Base-by-base conservation (phyloP, 2,329 filamentous ascomycete genomes). In the Pleomassaria siparia region DNA sequence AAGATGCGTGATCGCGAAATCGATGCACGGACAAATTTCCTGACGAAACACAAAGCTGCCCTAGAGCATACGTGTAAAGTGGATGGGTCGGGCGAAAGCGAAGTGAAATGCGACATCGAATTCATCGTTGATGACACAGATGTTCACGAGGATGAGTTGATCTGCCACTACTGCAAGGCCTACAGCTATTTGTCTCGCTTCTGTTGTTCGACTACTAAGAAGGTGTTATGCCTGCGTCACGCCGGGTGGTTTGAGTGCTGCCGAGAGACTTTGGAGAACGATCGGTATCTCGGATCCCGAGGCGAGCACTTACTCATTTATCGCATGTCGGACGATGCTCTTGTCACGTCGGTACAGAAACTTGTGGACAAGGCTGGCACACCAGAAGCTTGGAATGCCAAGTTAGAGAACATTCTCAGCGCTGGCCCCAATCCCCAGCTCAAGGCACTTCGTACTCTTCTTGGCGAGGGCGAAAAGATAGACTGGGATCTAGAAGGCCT, bases 391-490 rank as follows among this genome's bases (percentile, higher is more conserved):
- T 99, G 94, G 94, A 86, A 89, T 59, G 86, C 91, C 47, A 97
- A 96, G 73, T 87, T 95, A 58, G 86, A 92, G 56, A 88, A 85
- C 63, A 76, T 91, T 44, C 80, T 97, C 52, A 87, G 91, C 47
- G 89, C 95, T 59, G 89, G 90, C 64, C 81, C 88, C 32, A 88
- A 83, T 43, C 94, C 94, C 48, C 86, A 91, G 49, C 80, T 99
- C 40, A 97, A 96, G 75, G 79, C 85, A 58, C 79, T 99, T 60
- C 87, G 92, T 55, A 84, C 85, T 40, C 79, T 99, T 46, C 79
- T 97, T 49, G 86, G 87, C 66, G 94, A 99, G 78, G 94, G 94
- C 71, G 94, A 99, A 75, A 91, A 90, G 72, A 96, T 99, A 64
- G 91, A 92, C 49, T 95, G 89, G 77, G 87, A 90, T 48, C 81